These are phyloP conservation scores for Zea luxurians DNA, from an alignment of 176 grass and related monocot species.

Conservation along the genomic window DNA sequence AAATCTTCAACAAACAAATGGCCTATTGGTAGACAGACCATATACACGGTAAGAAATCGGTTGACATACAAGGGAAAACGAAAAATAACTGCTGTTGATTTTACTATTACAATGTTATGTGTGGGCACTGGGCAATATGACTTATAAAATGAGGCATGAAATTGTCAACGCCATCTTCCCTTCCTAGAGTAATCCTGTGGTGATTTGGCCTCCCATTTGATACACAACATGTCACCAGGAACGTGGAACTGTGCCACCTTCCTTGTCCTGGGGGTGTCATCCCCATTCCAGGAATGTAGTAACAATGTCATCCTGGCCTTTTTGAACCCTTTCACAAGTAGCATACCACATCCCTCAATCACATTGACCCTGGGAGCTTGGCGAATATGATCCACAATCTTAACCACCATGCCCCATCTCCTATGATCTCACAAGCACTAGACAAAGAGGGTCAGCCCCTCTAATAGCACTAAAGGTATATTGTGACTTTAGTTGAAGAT, in stretches of 20 bases:
- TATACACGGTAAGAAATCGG: constrained; percentile 33
- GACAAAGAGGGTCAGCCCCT: neutral
- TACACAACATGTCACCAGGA: neutral
- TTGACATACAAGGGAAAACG: constrained; percentile 28
- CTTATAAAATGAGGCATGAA: neutral
- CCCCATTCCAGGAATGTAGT: neutral
- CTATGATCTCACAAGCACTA: neutral
- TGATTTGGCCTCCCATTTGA: neutral
- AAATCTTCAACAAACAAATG: constrained; percentile 56
- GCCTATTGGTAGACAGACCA: constrained; percentile 32
- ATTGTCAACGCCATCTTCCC: neutral
- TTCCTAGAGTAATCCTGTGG: neutral
- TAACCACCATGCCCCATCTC: neutral
- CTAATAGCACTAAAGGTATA: neutral
- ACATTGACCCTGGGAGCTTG: neutral
- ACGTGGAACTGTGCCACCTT: neutral
- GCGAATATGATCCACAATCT: neutral
- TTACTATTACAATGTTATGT: constrained; percentile 5
- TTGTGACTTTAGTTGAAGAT: neutral
- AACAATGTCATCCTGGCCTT: neutral
- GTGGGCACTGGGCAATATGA: neutral
- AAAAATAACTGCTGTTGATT: neutral
- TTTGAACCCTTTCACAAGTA: neutral
- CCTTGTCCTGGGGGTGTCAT: neutral
- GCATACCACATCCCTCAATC: neutral